Evolutionary conservation across 1,284 basidiomycete genomes (phyloP), one percentile per base, ranked within the genome.

Genomic region (Leccinum angustisporum): DNA sequence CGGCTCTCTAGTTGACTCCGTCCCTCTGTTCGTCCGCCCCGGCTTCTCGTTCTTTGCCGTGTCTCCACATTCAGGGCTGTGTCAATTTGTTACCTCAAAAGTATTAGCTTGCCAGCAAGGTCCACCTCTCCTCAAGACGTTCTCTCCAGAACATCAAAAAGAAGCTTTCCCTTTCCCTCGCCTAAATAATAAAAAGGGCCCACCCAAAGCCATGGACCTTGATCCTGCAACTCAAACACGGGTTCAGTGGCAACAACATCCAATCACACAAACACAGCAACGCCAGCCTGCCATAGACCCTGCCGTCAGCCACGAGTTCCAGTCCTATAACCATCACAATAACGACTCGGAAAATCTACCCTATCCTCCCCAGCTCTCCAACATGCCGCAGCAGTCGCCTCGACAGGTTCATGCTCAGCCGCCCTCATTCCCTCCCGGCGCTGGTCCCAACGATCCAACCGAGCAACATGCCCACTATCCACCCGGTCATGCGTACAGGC

Each of bases 121-220:
- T 59, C 16, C 33, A 52, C 58, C 48, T 51, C 54, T 33, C 31
- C 13, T 36, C 54, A 25, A 59, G 61, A 63, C 55, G 43, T 71
- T 73, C 71, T 71, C 55, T 62, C 0, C 46, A 75, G 71, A 75
- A 71, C 70, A 76, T 76, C 72, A 73, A 68, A 74, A 73, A 72
- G 70, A 75, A 75, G 69, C 63, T 65, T 59, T 65, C 60, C 54
- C 55, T 65, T 72, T 73, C 73, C 73, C 73, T 76, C 72, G 72
- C 72, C 64, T 75, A 75, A 76, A 72, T 65, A 74, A 75, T 76
- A 76, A 73, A 73, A 71, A 73, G 62, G 67, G 70, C 69, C 63
- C 64, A 61, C 65, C 43, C 58, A 59, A 57, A 65, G 58, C 63
- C 66, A 73, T 73, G 72, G 71, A 69, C 59, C 64, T 73, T 63